Evolutionary conservation across 768 basidiomycete genomes (phyloP).

Genomic region (Mycena venus): DNA sequence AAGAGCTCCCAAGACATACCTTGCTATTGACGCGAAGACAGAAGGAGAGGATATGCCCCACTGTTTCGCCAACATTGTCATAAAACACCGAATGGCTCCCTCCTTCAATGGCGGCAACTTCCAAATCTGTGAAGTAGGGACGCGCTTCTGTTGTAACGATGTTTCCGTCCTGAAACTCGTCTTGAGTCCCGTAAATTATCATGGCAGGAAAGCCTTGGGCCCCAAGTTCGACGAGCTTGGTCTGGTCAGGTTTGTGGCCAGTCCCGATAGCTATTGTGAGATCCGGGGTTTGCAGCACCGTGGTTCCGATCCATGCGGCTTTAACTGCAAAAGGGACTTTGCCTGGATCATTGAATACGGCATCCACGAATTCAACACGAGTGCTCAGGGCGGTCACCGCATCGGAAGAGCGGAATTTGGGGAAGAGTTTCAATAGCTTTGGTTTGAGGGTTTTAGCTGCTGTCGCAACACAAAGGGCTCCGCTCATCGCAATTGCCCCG

Average conservation of each 20-base stretch:
- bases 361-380: conserved; percentile 22
- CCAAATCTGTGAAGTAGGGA: conserved; percentile 23
- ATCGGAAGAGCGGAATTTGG: conserved; percentile 13
- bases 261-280: neutral
- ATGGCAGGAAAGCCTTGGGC: conserved; percentile 26
- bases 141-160: conserved; percentile 20
- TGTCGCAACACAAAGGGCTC: conserved; percentile 14
- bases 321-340: conserved; percentile 16
- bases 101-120: conserved; percentile 24
- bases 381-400: conserved; percentile 11
- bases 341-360: conserved; percentile 9
- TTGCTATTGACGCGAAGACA: conserved; percentile 16
- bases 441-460: conserved; percentile 19
- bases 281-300: neutral
- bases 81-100: conserved; percentile 30
- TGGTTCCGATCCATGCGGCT: conserved; percentile 25
- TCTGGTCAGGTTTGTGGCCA: conserved; percentile 23
- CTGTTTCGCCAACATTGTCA: conserved; percentile 26
- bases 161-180: conserved; percentile 18
- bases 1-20: neutral
- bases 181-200: conserved; percentile 29
- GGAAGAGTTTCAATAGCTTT: neutral
- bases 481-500: conserved; percentile 25
- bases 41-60: conserved; percentile 23
- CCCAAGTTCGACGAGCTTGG: conserved; percentile 12